Base-by-base conservation (phyloP, 345 rosid species). In the Heritiera littoralis region DNA sequence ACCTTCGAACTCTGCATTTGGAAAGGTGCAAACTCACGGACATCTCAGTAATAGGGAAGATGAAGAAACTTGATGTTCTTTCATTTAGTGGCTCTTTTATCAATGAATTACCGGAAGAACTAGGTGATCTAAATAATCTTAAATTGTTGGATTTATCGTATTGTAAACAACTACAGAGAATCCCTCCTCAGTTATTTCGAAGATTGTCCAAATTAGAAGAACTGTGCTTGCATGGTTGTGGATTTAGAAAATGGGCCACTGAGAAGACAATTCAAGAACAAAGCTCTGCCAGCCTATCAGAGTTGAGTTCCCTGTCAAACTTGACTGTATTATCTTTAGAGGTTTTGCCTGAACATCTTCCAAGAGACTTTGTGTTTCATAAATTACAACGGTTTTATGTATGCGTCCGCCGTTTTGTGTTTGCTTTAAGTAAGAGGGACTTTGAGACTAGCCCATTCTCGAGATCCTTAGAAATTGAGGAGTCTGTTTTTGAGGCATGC, bases 91-190 rank as follows among this genome's bases (percentile, higher is more conserved):
- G 0, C 0, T 65, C 12, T 65, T 0, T 2, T 17, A 40, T 66
- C 45, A 40, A 3, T 0, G 5, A 66, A 7, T 40, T 66, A 6
- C 70, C 48, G 15, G 70, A 38, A 38, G 43, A 40, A 23, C 0
- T 23, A 23, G 28, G 28, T 23, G 28, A 23, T 23, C 28, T 23
- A 23, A 23, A 23, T 23, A 66, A 66, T 66, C 48, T 66, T 0
- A 38, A 20, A 66, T 1, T 65, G 10, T 65, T 65, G 46, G 69
- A 65, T 17, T 65, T 65, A 6, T 38, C 69, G 6, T 4, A 65
- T 15, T 65, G 68, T 40, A 0, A 0, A 38, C 0, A 7, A 0
- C 48, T 66, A 15, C 23, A 1, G n/a, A 40, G 23, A 17, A 35
- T 40, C 23, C 70, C 45, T 38, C 41, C 20, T 38, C 7, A 8